Percentiles rank a stretch among this genome's conserved stretches.
Evolutionary conservation across 2,329 filamentous ascomycete genomes (phyloP).

Genomic region (Pseudogymnoascus sp.): DNA sequence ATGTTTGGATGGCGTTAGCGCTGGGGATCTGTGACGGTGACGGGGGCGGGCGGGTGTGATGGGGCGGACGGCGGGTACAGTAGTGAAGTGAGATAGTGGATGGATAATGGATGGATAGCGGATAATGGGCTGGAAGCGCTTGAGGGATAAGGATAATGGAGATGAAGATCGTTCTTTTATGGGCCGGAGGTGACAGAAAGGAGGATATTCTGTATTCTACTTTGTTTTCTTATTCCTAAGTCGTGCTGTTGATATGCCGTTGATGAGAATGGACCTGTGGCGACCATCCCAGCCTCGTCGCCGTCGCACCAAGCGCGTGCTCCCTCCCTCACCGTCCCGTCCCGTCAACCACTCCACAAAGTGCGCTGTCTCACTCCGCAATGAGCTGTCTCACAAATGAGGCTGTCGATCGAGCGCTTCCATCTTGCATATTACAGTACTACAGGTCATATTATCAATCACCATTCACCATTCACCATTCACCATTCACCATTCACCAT

Average conservation of each 20-base stretch:
- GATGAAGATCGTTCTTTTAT: background rate
- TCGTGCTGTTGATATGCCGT: background rate
- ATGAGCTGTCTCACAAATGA: background rate
- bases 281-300: background rate
- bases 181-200: background rate
- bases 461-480: background rate
- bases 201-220: background rate
- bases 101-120: background rate
- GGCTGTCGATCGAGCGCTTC: background rate
- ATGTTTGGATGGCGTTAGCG: background rate
- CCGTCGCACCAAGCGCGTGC: background rate
- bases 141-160: background rate
- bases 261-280: background rate
- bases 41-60: background rate
- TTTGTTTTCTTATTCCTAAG: background rate
- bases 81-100: background rate
- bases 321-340: background rate
- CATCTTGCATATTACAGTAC: background rate
- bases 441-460: background rate
- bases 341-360: background rate
- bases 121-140: background rate
- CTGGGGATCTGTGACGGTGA: background rate
- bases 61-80: conserved; percentile 1
- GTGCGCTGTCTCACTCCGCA: background rate
- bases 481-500: background rate